Evolutionary conservation across 2,329 filamentous ascomycete genomes (phyloP), one percentile per base, ranked within the genome.

Genomic region (Lojkania enalia): DNA sequence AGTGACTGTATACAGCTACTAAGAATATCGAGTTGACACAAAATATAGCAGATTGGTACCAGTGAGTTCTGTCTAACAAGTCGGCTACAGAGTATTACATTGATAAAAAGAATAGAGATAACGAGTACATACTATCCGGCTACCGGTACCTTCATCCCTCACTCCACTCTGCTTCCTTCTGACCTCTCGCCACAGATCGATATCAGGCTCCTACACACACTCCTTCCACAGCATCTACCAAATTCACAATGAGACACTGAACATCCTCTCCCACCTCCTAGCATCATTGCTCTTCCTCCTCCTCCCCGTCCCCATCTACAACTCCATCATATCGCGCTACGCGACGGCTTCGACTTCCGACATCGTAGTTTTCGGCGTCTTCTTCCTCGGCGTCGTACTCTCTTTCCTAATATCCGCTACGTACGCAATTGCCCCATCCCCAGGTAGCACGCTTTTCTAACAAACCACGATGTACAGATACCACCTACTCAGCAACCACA

Each of bases 391-490:
- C 5, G 73, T 77, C 7, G 68, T 69, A 4, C 54, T 71, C 36
- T 79, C 74, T 51, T 78, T 79, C 51, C 47, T 64, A 5, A 57
- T 78, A 0, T 79, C 77, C 2, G 67, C 72, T 4, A 63, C 64
- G 72, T 75, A 54, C 48, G 72, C 49, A 5, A 20, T 12, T 12
- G 21, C 20, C 21, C 20, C 13, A 11, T 30, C 3, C 11, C 13
- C 12, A 14, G 13, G 3, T 3, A 29, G n/a, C n/a, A n/a, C n/a
- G n/a, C 25, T 35, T 7, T 3, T 15, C 20, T 35, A 16, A 32
- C 37, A 44, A 16, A 39, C 14, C 15, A 33, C 6, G 7, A 11
- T 3, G 7, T 19, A 7, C 27, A 52, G 48, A 7, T 57, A 49
- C 31, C 52, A 53, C 32, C 47, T 48, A 25, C 50, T 55, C 36